Evolutionary conservation across 192 early-diverging fungal species (phyloP), one percentile per base, ranked within the genome.

Genomic region (Coemansia sp.): DNA sequence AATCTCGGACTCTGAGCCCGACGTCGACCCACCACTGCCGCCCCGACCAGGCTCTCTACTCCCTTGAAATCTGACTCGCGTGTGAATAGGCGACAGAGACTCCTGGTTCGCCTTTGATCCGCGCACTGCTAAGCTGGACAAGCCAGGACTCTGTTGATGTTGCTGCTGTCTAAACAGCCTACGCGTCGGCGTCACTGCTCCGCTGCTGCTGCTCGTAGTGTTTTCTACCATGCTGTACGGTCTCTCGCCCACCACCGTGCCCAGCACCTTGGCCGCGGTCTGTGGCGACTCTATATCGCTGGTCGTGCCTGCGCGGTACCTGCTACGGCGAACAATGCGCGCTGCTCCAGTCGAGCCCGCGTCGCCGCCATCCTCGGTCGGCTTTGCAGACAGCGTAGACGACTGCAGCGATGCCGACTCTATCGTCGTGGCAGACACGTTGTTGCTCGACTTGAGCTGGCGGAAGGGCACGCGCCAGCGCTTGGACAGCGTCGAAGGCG

Each of bases 221-320:
- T 71, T 72, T 39, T 79, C 76, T 1, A 81, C 78, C 78, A 81
- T 81, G 51, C 78, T 81, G 50, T 39, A 64, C 13, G 78, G 78
- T 14, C 78, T 60, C 20, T 76, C 65, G 47, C 39, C 57, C 1
- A 45, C 20, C 22, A 39, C 49, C 1, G 65, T 54, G 1, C 63
- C 32, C 7, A 64, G 29, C 5, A 60, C 55, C 8, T 55, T 69
- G 16, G 65, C 62, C 9, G 36, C 36, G 16, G 69, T 45, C 24
- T 45, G 55, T 19, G 68, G 65, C 65, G 68, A 71, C 60, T 81
- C 78, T 7, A 81, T 74, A 27, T 81, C 78, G 66, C 78, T 81
- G 29, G 78, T 81, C 2, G 78, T 81, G 2, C 78, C 78, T 0
- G 78, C 78, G 8, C 78, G 78, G 25, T 67, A 64, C 18, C 78